Evolutionary conservation across 2,329 filamentous ascomycete species (phyloP), one percentile per base, ranked within the genome.

Genomic region (Beauveria australis): DNA sequence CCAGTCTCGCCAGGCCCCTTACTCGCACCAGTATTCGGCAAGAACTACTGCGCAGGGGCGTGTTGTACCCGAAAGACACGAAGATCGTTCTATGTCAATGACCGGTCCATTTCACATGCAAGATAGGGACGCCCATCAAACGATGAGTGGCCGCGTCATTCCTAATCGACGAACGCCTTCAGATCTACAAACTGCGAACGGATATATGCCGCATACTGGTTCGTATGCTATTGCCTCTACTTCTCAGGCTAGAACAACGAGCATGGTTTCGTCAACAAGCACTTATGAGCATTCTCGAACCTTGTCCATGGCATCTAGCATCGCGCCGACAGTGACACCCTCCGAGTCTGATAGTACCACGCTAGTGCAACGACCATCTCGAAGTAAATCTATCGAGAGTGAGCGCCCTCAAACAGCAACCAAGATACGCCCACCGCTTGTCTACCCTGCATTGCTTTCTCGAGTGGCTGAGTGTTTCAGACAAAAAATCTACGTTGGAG

Each of bases 31-130:
- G 64, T 79, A 82, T 60, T 82, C 85, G 67, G 87, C 91, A 2
- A 83, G 88, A 63, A 96, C 91, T 53, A 99, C 94, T 3, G 91
- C 92, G 9, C 92, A 97, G 72, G 94, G 94, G 37, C 85, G 94
- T 63, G 81, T 94, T 41, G 92, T 99, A 9, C 94, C 94, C 1
- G 92, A 97, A 71, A 86, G 93, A 59, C 89, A 92, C 63, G 91
- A 95, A 68, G 93, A 97, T 73, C 85, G 94, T 61, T 87, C 94
- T 64, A 97, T 97, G 94, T 96, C 93, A 51, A 88, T 99, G 88
- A 94, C 89, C 5, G 91, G 89, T 10, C 89, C 73, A 22, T 80
- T 77, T 63, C 72, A 91, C 66, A 81, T 87, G 3, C 81, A 88
- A 59, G 91, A 95, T 67, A 82, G 84, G 63, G 89, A 89, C 68